Conservation (phyloP, 2,329 filamentous ascomycete genomes). For the Xylariaceae sp. region DNA sequence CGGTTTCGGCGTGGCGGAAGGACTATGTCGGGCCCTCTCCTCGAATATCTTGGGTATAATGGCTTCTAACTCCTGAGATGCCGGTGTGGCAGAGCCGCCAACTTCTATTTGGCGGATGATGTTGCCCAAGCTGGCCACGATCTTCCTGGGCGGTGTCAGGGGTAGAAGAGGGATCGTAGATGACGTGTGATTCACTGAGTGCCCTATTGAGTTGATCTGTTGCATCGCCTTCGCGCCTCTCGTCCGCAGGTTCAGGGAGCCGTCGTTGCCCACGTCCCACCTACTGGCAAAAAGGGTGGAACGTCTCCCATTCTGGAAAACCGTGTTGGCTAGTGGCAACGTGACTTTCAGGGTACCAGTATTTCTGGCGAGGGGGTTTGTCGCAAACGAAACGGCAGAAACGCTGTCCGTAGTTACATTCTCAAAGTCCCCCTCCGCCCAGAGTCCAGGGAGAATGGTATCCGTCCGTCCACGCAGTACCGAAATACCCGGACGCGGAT, state of each 20-base stretch:
- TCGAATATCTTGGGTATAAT: conserved; percentile 56
- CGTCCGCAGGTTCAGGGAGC: conserved; percentile 24
- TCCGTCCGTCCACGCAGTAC: conserved; percentile 41
- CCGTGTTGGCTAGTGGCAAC: conserved; percentile 69
- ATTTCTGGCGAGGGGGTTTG: conserved; percentile 27
- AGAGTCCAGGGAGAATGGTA: conserved; percentile 42
- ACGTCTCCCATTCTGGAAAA: conserved; percentile 64
- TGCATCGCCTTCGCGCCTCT: conserved; percentile 37
- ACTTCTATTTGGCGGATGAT: conserved; percentile 63
- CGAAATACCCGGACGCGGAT: conserved; percentile 42
- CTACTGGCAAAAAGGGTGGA: conserved; percentile 51
- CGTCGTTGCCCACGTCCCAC: conserved; percentile 29
- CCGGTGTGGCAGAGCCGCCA: conserved; percentile 46
- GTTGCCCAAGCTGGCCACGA: conserved; percentile 68
- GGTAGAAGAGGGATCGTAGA: conserved; percentile 48
- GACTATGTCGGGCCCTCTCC: conserved; percentile 27
- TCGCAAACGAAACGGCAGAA: conserved; percentile 38
- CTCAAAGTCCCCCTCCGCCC: conserved; percentile 30
- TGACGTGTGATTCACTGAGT: conserved; percentile 13
- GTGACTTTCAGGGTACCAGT: conserved; percentile 35
- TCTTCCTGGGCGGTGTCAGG: conserved; percentile 55
- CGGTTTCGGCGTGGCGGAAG: conserved; percentile 31
- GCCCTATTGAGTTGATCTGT: conserved; percentile 19
- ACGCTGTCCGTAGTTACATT: conserved; percentile 31
- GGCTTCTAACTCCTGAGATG: conserved; percentile 66